These are phyloP conservation scores for Pogostemon cablin DNA, from an alignment of 257 asterid genomes.

Conservation along the genomic window DNA sequence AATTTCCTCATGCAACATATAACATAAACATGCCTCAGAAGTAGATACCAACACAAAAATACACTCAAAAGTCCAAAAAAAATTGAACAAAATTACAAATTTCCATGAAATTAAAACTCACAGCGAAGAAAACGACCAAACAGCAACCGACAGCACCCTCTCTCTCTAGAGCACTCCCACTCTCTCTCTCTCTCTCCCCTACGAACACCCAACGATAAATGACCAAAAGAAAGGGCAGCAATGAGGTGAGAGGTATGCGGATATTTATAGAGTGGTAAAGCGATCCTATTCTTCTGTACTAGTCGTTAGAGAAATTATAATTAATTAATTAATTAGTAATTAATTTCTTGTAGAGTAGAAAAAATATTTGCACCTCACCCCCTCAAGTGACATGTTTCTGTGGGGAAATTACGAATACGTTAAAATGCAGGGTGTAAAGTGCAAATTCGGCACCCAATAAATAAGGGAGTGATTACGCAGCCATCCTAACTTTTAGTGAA, in stretches of 20 bases:
- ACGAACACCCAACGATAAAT: not conserved
- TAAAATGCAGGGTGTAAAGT: slow-evolving; percentile 12
- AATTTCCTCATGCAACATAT: slow-evolving; percentile 27
- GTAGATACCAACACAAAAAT: not conserved
- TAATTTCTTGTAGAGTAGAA: slow-evolving; percentile 3
- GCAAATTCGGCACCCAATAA: slow-evolving; percentile 24
- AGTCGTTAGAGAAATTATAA: slow-evolving; percentile 30
- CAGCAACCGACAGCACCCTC: slow-evolving; percentile 38
- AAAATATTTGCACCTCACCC: slow-evolving; percentile 26
- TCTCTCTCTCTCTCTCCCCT: slow-evolving; percentile 35
- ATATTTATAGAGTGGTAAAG: slow-evolving; percentile 59
- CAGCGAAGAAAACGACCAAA: slow-evolving; percentile 37
- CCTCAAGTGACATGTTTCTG: not conserved
- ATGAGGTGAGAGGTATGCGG: slow-evolving; percentile 25
- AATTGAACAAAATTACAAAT: slow-evolving; percentile 4
- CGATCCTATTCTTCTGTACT: slow-evolving; percentile 59
- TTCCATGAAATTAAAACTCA: slow-evolving; percentile 36
- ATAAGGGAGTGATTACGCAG: slow-evolving; percentile 23
- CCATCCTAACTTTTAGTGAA: slow-evolving; percentile 31
- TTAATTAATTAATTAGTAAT: not conserved
- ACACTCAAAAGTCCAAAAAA: not conserved
- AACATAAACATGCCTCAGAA: slow-evolving; percentile 6
- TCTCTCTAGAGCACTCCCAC: slow-evolving; percentile 28
- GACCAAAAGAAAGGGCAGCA: slow-evolving; percentile 32
- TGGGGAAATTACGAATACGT: not conserved